Conservation (phyloP, 1,284 basidiomycete genomes). For the Coniferiporia sulphurascens region DNA sequence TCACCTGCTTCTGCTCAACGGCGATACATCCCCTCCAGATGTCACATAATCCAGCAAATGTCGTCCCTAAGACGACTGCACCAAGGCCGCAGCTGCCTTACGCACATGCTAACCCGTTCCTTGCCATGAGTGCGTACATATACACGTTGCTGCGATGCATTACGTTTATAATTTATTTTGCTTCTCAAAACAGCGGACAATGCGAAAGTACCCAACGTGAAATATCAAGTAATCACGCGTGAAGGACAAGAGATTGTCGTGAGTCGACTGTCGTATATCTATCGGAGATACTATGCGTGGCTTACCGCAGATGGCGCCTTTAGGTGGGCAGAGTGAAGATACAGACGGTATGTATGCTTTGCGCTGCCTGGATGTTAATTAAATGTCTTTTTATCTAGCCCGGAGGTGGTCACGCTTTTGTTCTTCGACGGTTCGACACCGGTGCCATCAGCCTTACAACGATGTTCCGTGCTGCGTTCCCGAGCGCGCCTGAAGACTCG, state of each 20-base stretch:
- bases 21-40: not conserved
- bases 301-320: slow-evolving; percentile 7
- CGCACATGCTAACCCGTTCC: slow-evolving; percentile 34
- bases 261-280: slow-evolving; percentile 16
- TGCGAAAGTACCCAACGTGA: slow-evolving; percentile 41
- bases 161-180: not conserved
- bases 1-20: not conserved
- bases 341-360: slow-evolving; percentile 63
- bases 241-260: slow-evolving; percentile 66
- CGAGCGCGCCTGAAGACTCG: slow-evolving; percentile 71
- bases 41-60: not conserved
- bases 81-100: slow-evolving; percentile 36
- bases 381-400: slow-evolving; percentile 38
- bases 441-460: slow-evolving; percentile 93
- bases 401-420: slow-evolving; percentile 76
- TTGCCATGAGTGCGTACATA: slow-evolving; percentile 6
- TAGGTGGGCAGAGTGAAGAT: slow-evolving; percentile 92
- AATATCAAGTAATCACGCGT: slow-evolving; percentile 67
- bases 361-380: slow-evolving; percentile 16
- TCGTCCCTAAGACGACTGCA: slow-evolving; percentile 19
- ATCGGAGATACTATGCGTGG: slow-evolving; percentile 20
- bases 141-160: not conserved
- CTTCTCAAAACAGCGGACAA: slow-evolving; percentile 25
- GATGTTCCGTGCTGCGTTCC: slow-evolving; percentile 97
- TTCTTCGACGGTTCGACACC: slow-evolving; percentile 94